Conservation (phyloP, 805 yeast genomes). For the Ogataea nitratoaversa region DNA sequence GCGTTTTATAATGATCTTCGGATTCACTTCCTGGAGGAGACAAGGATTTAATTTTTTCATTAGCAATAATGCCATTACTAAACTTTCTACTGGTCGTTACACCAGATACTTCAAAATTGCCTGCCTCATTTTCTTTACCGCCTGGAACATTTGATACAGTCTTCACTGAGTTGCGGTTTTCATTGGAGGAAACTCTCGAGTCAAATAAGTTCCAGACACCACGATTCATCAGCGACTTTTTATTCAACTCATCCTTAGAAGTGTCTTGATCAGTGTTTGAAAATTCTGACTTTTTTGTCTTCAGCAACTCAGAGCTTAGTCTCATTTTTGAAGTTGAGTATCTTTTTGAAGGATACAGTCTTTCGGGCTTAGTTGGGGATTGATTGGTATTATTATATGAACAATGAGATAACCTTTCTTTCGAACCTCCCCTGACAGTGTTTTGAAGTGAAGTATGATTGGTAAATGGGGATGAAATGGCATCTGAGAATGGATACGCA, state of each 20-base stretch:
- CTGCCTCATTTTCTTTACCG: neutral
- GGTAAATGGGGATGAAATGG: neutral
- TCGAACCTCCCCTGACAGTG: neutral
- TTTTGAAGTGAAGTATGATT: too few relatives aligned
- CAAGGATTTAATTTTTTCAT: neutral
- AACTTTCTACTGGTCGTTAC: neutral
- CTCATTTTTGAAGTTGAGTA: neutral
- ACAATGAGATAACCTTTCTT: neutral
- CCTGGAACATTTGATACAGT: neutral
- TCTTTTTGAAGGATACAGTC: neutral
- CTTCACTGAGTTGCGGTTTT: neutral
- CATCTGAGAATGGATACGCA: constrained; percentile 6
- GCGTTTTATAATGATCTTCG: too few relatives aligned
- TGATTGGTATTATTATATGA: neutral
- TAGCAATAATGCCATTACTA: neutral
- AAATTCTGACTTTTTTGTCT: neutral
- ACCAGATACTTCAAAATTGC: neutral
- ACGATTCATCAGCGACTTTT: neutral
- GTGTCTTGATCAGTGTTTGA: too few relatives aligned
- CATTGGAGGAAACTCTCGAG: neutral
- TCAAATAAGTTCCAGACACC: constrained; percentile 3
- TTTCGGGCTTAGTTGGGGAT: neutral
- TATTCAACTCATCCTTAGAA: neutral
- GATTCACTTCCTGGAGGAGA: too few relatives aligned
- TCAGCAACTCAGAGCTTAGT: too few relatives aligned